Evolutionary conservation across 106 monocot species (phyloP), one percentile per base, ranked within the genome.

Genomic region (Allium cepa): DNA sequence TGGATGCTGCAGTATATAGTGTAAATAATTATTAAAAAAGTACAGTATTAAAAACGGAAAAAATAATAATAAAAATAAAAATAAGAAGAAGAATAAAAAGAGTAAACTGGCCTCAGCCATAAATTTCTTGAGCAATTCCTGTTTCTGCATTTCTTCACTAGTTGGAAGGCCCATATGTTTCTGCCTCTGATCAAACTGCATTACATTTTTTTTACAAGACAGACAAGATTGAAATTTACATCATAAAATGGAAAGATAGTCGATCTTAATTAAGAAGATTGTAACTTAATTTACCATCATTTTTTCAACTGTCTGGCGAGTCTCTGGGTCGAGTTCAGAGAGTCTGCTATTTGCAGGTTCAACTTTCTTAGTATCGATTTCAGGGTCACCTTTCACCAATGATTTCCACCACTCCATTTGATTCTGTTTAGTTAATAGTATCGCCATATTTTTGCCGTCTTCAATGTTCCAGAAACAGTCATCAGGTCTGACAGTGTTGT

Each of bases 381-480:
- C 97, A 52, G 89, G 90, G 8, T 87, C 90, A 56, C 97, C 97
- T 73, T 89, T 93, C 17, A 84, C 68, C 17, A 99, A 62, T 60
- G 71, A 70, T 65, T 85, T 99, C 97, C 92, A 92, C 92, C 97
- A 99, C 48, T 97, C 92, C 97, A 97, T 92, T 68, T 97, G 92
- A 73, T 97, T 92, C 11, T 89, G 79, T 66, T 97, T 97, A 2
- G 97, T 97, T 72, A 97, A 71, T 49, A 97, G 80, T 53, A 97
- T 66, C 62, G 86, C 87, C 8, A 92, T 66, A 12, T 50, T 72
- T 53, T 90, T 87, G 47, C 69, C 84, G 84, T 97, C 97, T 82
- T 97, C 97, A 63, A 95, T 87, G 68, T 89, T 97, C 97, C 97
- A 97, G 64, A 89, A 92, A 62, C 97, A 92, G 76, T 97, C 97